Evolutionary conservation across 345 rosid genomes (phyloP).

Genomic region (Pistacia atlantica): DNA sequence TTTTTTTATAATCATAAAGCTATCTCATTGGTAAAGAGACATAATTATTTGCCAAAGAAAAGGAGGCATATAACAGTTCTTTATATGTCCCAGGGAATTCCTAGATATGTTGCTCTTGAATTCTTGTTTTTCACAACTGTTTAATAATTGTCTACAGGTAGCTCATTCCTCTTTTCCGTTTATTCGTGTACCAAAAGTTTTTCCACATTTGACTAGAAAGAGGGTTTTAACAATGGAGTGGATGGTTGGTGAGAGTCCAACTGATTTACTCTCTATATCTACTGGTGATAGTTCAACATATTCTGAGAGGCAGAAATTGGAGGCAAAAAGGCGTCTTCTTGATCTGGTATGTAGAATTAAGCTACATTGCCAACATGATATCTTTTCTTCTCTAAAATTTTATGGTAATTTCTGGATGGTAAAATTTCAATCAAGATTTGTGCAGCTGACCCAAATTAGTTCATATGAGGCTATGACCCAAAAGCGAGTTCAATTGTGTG

Average conservation of each 20-base stretch:
- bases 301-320: constrained; percentile 59
- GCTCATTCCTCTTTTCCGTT: constrained; percentile 65
- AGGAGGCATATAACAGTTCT: neutral
- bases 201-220: constrained; percentile 61
- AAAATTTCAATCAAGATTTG: constrained; percentile 1
- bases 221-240: constrained; percentile 97
- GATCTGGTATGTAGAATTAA: constrained; percentile 61
- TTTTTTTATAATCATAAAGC: constrained; percentile 10
- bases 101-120: constrained; percentile 5
- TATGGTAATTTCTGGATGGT: neutral
- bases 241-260: constrained; percentile 90
- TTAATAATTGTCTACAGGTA: constrained; percentile 56
- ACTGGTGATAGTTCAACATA: constrained; percentile 33
- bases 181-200: constrained; percentile 75
- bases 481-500: neutral
- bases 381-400: neutral
- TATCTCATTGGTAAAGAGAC: neutral
- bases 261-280: constrained; percentile 57
- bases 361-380: neutral
- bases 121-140: constrained; percentile 25
- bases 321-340: constrained; percentile 70
- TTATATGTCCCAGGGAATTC: neutral
- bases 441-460: neutral
- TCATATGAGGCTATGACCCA: neutral
- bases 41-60: neutral